These are phyloP conservation scores for Edaphochlamys debaryana DNA, from an alignment of 139 green algal genomes.

Conservation along the genomic window DNA sequence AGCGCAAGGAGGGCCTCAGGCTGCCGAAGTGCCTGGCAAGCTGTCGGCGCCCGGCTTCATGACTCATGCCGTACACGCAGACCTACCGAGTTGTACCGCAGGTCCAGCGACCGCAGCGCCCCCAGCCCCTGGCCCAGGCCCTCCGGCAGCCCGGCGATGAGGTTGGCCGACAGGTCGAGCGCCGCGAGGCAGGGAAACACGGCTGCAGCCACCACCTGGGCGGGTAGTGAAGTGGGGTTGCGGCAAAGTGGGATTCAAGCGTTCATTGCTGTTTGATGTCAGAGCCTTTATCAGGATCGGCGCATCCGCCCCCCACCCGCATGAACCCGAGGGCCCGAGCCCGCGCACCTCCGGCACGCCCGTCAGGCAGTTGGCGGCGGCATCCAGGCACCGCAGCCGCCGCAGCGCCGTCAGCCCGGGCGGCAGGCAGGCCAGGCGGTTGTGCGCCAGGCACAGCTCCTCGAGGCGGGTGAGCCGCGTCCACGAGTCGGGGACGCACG, in stretches of 20 bases:
- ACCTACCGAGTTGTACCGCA: slow-evolving; percentile 8
- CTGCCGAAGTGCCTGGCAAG: too few relatives aligned
- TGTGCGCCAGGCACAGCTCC: slow-evolving; percentile 1
- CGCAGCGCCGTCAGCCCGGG: not conserved
- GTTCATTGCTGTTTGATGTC: too few relatives aligned
- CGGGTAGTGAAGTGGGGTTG: too few relatives aligned
- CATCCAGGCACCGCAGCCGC: not conserved
- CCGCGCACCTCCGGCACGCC: not conserved
- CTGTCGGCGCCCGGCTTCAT: too few relatives aligned
- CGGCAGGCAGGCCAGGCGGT: not conserved
- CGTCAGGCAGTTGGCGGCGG: not conserved
- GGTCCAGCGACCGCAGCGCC: slow-evolving; percentile 1
- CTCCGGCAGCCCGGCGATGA: not conserved
- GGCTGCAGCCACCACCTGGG: too few relatives aligned
- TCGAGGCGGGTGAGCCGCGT: not conserved
- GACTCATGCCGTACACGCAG: too few relatives aligned
- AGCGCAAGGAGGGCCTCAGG: too few relatives aligned
- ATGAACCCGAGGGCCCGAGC: too few relatives aligned
- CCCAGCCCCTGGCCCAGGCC: not conserved
- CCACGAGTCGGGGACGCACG: not conserved
- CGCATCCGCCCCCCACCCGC: too few relatives aligned
- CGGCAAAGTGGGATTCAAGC: too few relatives aligned
- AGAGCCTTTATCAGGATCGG: too few relatives aligned
- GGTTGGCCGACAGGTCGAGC: slow-evolving; percentile 11
- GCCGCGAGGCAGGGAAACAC: too few relatives aligned